Evolutionary conservation across 2,329 filamentous ascomycete species (phyloP).

Genomic region (Aurifilum marmelostoma): DNA sequence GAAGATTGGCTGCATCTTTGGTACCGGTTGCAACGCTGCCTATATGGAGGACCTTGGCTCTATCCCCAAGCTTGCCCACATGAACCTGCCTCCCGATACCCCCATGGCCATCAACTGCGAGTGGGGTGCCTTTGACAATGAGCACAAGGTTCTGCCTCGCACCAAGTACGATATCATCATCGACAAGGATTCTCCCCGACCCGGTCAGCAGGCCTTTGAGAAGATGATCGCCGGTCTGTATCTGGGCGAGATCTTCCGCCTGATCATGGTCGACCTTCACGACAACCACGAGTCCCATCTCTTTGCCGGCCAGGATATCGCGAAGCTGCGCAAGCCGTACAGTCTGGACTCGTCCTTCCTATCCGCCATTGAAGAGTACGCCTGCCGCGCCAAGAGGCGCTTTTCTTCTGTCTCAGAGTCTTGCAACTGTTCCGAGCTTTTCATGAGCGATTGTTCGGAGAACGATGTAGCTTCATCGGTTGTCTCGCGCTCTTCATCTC

Average conservation of each 20-base stretch:
- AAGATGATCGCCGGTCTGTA: slow-evolving; percentile 98
- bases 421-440: background rate
- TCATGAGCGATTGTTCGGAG: slow-evolving; percentile 18
- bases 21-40: slow-evolving; percentile 95
- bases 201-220: slow-evolving; percentile 93
- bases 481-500: background rate
- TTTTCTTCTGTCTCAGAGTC: background rate
- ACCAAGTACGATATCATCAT: slow-evolving; percentile 86
- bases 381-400: background rate
- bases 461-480: background rate
- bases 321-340: slow-evolving; percentile 82
- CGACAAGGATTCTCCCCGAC: slow-evolving; percentile 88
- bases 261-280: slow-evolving; percentile 83
- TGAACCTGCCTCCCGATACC: slow-evolving; percentile 81
- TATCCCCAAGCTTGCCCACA: slow-evolving; percentile 90
- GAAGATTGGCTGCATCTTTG: slow-evolving; percentile 97
- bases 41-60: slow-evolving; percentile 95
- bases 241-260: slow-evolving; percentile 90
- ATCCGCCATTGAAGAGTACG: slow-evolving; percentile 84
- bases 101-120: slow-evolving; percentile 98
- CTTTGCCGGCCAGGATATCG: slow-evolving; percentile 82
- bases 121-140: slow-evolving; percentile 96
- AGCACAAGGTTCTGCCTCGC: slow-evolving; percentile 82
- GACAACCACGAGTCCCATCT: slow-evolving; percentile 75
- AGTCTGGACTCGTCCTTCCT: slow-evolving; percentile 91